A percentile compares a stretch with the other conserved stretches of the same genome.
phyloP scores from a whole-genome alignment of 306 rosid species.

The Vigna hirtella region DNA sequence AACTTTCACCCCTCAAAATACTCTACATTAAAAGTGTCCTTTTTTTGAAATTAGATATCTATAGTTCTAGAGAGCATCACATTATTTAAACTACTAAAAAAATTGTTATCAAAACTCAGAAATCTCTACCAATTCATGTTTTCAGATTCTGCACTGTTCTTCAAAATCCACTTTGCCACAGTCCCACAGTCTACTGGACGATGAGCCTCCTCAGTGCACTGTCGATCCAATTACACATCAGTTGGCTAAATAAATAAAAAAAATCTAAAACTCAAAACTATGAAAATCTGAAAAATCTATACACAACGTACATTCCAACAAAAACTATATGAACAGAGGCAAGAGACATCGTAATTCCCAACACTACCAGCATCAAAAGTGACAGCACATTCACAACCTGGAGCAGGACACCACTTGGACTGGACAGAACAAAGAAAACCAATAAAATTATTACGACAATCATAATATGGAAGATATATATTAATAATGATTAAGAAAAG shows the following conservation, averaged over 20 bases:
- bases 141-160: conserved; percentile 98
- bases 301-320: conserved; percentile 80
- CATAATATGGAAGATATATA: conserved; percentile 18
- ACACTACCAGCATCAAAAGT: conserved; percentile 65
- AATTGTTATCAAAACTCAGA: conserved; percentile 27
- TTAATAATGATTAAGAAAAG: conserved; percentile 18
- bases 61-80: conserved; percentile 10
- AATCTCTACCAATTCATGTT: conserved; percentile 81
- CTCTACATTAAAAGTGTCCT: conserved; percentile 20
- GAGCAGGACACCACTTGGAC: conserved; percentile 96
- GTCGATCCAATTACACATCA: conserved; percentile 36
- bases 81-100: conserved; percentile 32
- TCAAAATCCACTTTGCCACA: conserved; percentile 91
- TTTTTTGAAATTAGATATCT: neutral
- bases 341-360: conserved; percentile 88
- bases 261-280: conserved; percentile 20
- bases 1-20: conserved; percentile 23
- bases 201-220: conserved; percentile 98
- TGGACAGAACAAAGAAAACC: conserved; percentile 43
- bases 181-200: conserved; percentile 97
- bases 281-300: conserved; percentile 18
- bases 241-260: conserved; percentile 38
- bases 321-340: conserved; percentile 87
- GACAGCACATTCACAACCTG: conserved; percentile 78
- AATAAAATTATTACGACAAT: conserved; percentile 32